These are phyloP conservation scores for Calamus simplicifolius DNA, from an alignment of 176 grass and related monocot species.

Conservation along the genomic window DNA sequence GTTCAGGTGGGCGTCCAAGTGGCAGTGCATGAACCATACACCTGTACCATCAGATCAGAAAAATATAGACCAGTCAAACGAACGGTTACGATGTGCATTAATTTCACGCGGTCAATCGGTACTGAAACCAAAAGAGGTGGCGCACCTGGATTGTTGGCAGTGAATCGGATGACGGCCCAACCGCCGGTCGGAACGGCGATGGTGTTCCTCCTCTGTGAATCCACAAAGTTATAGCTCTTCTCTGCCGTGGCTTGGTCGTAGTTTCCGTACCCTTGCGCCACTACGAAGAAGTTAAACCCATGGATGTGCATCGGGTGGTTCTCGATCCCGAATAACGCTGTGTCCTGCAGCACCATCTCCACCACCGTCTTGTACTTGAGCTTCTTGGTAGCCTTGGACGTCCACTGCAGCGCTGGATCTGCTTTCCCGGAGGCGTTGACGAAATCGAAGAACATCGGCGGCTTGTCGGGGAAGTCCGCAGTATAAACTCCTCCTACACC, in stretches of 20 bases:
- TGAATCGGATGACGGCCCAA: conserved; percentile 67
- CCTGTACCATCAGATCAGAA: conserved; percentile 10
- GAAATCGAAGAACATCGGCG: conserved; percentile 42
- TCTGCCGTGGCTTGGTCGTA: conserved; percentile 9
- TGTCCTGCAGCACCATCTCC: conserved; percentile 69
- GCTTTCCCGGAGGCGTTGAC: conserved; percentile 9
- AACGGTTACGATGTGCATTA: too few relatives aligned
- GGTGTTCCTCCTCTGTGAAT: conserved; percentile 61
- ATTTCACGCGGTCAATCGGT: too few relatives aligned
- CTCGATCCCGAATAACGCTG: conserved; percentile 42
- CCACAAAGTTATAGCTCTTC: conserved; percentile 29
- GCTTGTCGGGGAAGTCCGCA: conserved; percentile 42
- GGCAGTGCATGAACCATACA: conserved; percentile 73
- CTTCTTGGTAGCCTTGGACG: conserved; percentile 31
- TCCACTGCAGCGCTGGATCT: conserved; percentile 3
- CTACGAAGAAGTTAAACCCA: conserved; percentile 53
- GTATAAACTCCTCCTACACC: too few relatives aligned
- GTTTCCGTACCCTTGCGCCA: conserved; percentile 65
- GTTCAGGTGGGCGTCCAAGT: conserved; percentile 39
- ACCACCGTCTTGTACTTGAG: conserved; percentile 43
- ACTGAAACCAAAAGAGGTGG: background rate
- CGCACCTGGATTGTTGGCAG: conserved; percentile 56
- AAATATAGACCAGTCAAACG: background rate
- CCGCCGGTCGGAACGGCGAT: conserved; percentile 46
- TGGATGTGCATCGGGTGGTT: conserved; percentile 72